phyloP scores from a whole-genome alignment of 2,329 filamentous ascomycete genomes.

The Phaeosphaeriaceae sp. region DNA sequence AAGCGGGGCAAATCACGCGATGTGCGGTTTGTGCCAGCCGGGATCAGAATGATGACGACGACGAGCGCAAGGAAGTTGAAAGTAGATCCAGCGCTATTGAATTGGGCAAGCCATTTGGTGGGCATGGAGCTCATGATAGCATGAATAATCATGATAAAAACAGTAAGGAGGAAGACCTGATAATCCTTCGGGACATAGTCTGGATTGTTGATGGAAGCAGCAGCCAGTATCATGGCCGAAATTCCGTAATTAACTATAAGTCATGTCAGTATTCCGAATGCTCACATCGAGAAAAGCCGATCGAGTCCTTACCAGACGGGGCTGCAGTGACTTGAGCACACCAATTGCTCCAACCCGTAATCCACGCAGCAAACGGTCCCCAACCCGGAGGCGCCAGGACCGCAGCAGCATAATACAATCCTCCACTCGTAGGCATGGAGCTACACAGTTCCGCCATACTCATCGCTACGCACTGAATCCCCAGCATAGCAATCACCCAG shows the following conservation, averaged over 20 bases:
- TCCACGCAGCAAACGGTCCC: constrained; percentile 70
- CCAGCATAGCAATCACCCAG: constrained; percentile 75
- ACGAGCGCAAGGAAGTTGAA: constrained; percentile 74
- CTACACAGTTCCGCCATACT: constrained; percentile 72
- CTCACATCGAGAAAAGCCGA: background rate
- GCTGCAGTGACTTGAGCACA: constrained; percentile 70
- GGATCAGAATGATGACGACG: constrained; percentile 72
- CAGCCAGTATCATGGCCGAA: constrained; percentile 73
- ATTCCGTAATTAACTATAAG: constrained; percentile 67
- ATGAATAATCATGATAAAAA: constrained; percentile 72
- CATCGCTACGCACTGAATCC: constrained; percentile 73
- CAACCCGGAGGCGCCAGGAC: constrained; percentile 71
- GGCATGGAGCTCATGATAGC: constrained; percentile 71
- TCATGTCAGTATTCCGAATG: constrained; percentile 12
- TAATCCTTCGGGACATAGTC: constrained; percentile 68
- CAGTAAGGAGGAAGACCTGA: constrained; percentile 72
- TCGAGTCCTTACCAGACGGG: constrained; percentile 54
- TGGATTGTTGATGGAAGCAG: constrained; percentile 71
- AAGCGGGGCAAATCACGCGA: constrained; percentile 64
- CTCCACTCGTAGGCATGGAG: constrained; percentile 74
- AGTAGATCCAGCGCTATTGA: constrained; percentile 73
- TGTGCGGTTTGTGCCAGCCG: constrained; percentile 60
- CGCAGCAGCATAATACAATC: constrained; percentile 75
- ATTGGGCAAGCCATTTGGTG: constrained; percentile 71
- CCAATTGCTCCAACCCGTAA: constrained; percentile 76